phyloP scores from a whole-genome alignment of 352 stramenopile genomes.

The Phytopythium sindhum region DNA sequence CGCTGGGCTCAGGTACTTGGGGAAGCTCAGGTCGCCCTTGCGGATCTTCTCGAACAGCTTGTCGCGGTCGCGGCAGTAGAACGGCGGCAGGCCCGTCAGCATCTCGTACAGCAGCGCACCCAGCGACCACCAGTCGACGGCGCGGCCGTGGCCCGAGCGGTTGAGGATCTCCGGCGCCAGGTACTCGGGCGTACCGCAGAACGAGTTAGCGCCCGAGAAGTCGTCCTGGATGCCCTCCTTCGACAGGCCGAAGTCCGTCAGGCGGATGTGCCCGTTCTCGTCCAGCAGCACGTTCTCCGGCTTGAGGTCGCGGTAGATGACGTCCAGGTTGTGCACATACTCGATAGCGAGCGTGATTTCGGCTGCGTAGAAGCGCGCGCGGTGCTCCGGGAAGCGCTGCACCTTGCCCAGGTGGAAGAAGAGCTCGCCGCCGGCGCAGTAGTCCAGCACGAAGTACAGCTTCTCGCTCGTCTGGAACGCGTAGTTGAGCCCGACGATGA shows the following conservation, averaged over 20 bases:
- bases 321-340: conserved; percentile 92
- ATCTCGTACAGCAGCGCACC: conserved; percentile 88
- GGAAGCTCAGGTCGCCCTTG: conserved; percentile 93
- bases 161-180: conserved; percentile 99
- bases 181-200: conserved; percentile 98
- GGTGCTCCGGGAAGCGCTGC: conserved; percentile 92
- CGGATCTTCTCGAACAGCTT: conserved; percentile 98
- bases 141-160: conserved; percentile 93
- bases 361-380: conserved; percentile 96
- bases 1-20: conserved; percentile 88
- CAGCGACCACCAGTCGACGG: conserved; percentile 98
- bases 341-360: conserved; percentile 97
- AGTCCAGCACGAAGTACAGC: conserved; percentile 99
- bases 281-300: conserved; percentile 98
- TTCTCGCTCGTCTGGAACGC: conserved; percentile 97
- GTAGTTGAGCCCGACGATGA: conserved; percentile 95
- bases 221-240: conserved; percentile 89
- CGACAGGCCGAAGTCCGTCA: conserved; percentile 98
- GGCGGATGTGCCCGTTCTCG: conserved; percentile 93
- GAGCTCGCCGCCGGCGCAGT: conserved; percentile 95
- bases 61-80: conserved; percentile 95
- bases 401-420: conserved; percentile 92
- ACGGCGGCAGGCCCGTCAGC: conserved; percentile 79
- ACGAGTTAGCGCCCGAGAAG: conserved; percentile 94
- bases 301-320: conserved; percentile 97